A percentile compares a stretch with the other conserved stretches of the same genome.
phyloP scores from a whole-genome alignment of 495 filamentous ascomycete genomes.

The Pyrenopolyporus hunteri region DNA sequence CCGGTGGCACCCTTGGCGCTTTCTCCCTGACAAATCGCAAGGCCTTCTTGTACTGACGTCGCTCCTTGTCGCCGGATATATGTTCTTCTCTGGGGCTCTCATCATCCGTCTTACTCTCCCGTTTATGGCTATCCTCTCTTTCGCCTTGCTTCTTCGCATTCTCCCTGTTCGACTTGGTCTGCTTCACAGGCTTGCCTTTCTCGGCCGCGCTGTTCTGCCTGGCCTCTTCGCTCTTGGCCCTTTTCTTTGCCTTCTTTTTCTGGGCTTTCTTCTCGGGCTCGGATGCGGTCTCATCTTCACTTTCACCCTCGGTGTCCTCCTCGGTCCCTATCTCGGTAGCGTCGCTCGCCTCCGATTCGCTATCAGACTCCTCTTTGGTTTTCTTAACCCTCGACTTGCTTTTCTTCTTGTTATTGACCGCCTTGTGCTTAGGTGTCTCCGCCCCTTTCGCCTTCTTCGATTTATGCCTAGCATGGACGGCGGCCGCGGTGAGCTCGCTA shows the following conservation, averaged over 20 bases:
- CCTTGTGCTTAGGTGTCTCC: background rate
- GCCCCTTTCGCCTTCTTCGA: constrained; percentile 18
- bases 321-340: constrained; percentile 6
- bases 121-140: background rate
- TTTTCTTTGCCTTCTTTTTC: constrained; percentile 24
- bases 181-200: constrained; percentile 7
- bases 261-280: constrained; percentile 16
- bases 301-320: constrained; percentile 15
- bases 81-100: constrained; percentile 1
- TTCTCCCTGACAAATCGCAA: background rate
- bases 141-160: constrained; percentile 18
- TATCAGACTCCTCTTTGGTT: constrained; percentile 24
- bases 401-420: constrained; percentile 14
- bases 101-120: constrained; percentile 16
- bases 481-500: constrained; percentile 13
- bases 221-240: constrained; percentile 2
- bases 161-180: constrained; percentile 7
- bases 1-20: background rate
- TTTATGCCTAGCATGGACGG: constrained; percentile 27
- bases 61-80: background rate
- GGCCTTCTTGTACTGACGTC: background rate
- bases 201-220: background rate
- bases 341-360: constrained; percentile 13
- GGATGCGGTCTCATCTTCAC: constrained; percentile 20
- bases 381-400: constrained; percentile 25